Evolutionary conservation across 164 flowering plant species (phyloP).

Genomic region (Liquidambar formosana): DNA sequence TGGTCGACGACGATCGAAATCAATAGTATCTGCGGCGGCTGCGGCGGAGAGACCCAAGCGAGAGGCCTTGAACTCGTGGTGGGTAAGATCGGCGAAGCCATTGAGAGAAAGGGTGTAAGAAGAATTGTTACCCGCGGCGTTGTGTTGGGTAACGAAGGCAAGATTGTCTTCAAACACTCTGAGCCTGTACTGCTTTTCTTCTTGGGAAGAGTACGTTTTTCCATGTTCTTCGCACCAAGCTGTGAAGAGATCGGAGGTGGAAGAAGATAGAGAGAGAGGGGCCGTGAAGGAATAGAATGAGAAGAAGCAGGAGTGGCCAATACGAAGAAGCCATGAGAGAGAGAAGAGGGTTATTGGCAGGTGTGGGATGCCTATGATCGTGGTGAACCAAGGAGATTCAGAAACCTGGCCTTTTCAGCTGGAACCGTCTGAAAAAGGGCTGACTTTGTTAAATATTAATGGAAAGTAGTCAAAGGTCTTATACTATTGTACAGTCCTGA

Average conservation of each 20-base stretch:
- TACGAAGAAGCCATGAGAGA: neutral
- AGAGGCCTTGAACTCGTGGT: conserved; percentile 72
- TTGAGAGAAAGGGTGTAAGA: conserved; percentile 69
- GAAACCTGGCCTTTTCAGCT: neutral
- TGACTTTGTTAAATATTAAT: neutral
- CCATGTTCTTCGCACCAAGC: conserved; percentile 68
- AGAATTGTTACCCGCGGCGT: conserved; percentile 40
- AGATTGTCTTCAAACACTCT: conserved; percentile 65
- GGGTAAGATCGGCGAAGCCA: conserved; percentile 83
- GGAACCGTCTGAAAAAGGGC: neutral
- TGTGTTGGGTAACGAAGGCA: conserved; percentile 58
- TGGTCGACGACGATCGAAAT: conserved; percentile 3
- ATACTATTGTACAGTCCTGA: too few relatives aligned
- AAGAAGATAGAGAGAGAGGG: conserved; percentile 24
- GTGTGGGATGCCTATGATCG: neutral
- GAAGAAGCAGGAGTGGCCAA: neutral
- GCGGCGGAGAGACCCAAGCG: conserved; percentile 54
- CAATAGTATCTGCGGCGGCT: neutral
- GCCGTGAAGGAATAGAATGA: conserved; percentile 10
- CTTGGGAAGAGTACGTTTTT: conserved; percentile 53
- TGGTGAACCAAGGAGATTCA: neutral
- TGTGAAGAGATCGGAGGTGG: conserved; percentile 56
- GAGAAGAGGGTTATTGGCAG: neutral
- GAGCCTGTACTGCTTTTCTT: conserved; percentile 58
- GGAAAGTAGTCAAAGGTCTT: too few relatives aligned